Base-by-base conservation (phyloP, 306 rosid species). In the Sophora flavescens region DNA sequence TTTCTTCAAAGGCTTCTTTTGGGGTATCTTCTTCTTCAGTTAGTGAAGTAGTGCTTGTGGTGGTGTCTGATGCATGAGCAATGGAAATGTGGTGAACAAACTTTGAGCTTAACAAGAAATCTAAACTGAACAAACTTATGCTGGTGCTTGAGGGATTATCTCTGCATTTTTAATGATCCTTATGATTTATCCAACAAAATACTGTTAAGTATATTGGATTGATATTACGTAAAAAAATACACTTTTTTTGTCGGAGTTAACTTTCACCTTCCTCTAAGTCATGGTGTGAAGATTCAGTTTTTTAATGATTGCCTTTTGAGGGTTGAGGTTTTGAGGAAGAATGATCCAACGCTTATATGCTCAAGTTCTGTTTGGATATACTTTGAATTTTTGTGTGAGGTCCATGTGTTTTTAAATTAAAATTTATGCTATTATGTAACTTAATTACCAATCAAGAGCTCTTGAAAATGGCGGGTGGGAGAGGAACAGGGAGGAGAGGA, bases 1-100 rank as follows among this genome's bases (percentile, higher is more conserved):
- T 93, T 74, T 82, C 30, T 50, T 73, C 65, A 6, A 12, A 5
- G 12, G 75, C 68, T 16, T 52, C 47, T 30, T 28, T 16, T 1
- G 63, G 53, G 8, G 22, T 16, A 17, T 14, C 53, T 12, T 47
- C 32, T 42, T 17, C 53, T 5, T 76, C 28, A n/a, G n/a, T 16
- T 38, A 64, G 75, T 48, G 12, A 16, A 48, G 58, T 48, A 14
- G 52, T 28, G 66, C 18, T 44, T 3, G 77, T 16, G 48, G 62
- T 22, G 28, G 51, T 16, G 59, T 45, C 52, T 3, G 83, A 71
- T 7, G 53, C 3, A 16, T 67, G 81, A 60, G 16, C 33, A 17
- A n/a, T 32, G 3, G 78, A 61, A 7, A 71, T 56, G 67, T 76
- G 39, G 16, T 60, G 63, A 32, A 73, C 68, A 44, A 2, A 5